Conservation (phyloP, 495 filamentous ascomycete species). For the Penicillium silybi region DNA sequence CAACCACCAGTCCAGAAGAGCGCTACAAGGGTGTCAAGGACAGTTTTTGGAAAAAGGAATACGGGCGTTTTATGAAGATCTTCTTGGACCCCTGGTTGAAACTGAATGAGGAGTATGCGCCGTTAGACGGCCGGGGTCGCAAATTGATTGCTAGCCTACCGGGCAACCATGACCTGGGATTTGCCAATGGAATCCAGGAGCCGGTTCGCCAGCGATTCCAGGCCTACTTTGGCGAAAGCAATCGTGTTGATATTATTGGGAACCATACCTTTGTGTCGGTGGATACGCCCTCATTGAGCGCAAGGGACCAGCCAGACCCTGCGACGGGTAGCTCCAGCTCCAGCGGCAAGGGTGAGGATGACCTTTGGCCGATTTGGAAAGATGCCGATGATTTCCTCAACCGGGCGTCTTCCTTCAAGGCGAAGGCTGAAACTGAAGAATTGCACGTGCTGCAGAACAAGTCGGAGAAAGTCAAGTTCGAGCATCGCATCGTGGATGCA, state of each 20-base stretch:
- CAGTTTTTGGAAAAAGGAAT: constrained; percentile 79
- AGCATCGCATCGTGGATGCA: constrained; percentile 41
- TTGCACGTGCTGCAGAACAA: constrained; percentile 38
- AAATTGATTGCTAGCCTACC: constrained; percentile 79
- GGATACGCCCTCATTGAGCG: constrained; percentile 82
- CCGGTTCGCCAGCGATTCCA: constrained; percentile 78
- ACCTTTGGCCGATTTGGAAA: constrained; percentile 61
- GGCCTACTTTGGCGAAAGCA: constrained; percentile 84
- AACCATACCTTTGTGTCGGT: constrained; percentile 96
- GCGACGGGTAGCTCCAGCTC: constrained; percentile 38
- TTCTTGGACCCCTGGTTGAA: constrained; percentile 64
- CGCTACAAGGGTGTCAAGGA: constrained; percentile 73
- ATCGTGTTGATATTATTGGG: constrained; percentile 81
- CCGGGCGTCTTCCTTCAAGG: constrained; percentile 46
- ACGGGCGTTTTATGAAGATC: constrained; percentile 70
- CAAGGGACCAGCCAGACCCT: constrained; percentile 53
- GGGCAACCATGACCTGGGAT: constrained; percentile 96
- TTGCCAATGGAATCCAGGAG: constrained; percentile 76
- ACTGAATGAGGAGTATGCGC: constrained; percentile 38
- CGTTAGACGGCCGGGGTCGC: constrained; percentile 40
- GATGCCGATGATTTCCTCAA: constrained; percentile 76
- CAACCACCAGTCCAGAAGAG: constrained; percentile 61
- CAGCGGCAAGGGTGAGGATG: constrained; percentile 35
- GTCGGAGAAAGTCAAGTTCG: constrained; percentile 42
- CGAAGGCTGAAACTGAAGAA: constrained; percentile 39